These are phyloP conservation scores for Alternaria burnsii DNA, from an alignment of 2,329 filamentous ascomycete species.

Conservation along the genomic window DNA sequence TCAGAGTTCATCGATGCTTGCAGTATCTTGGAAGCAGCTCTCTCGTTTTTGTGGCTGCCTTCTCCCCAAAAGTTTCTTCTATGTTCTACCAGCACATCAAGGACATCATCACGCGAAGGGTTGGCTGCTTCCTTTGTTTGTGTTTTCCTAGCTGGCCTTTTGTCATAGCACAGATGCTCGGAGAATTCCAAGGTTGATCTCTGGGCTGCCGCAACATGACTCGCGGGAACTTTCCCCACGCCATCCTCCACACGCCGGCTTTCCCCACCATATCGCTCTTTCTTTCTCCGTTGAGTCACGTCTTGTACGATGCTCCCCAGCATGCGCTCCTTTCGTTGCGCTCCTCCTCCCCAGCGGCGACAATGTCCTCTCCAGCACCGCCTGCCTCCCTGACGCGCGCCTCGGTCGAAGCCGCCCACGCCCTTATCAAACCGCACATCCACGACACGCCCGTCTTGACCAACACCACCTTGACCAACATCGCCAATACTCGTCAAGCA, in stretches of 20 bases:
- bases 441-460: slow-evolving; percentile 87
- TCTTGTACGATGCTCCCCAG: slow-evolving; percentile 1
- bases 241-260: neutral
- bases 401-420: slow-evolving; percentile 76
- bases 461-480: slow-evolving; percentile 73
- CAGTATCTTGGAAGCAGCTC: no score
- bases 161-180: neutral
- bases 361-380: neutral
- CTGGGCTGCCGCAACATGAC: neutral
- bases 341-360: neutral
- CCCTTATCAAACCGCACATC: slow-evolving; percentile 76
- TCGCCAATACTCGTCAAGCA: slow-evolving; percentile 77
- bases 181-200: no score
- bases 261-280: neutral
- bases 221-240: neutral
- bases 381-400: slow-evolving; percentile 72
- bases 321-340: slow-evolving; percentile 10
- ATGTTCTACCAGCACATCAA: no score
- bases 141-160: no score
- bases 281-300: neutral
- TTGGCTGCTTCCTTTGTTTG: no score
- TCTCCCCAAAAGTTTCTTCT: no score
- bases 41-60: no score
- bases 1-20: no score
- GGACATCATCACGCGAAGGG: no score